phyloP scores from a whole-genome alignment of 2,329 filamentous ascomycete genomes.

The Beauveria sp. region DNA sequence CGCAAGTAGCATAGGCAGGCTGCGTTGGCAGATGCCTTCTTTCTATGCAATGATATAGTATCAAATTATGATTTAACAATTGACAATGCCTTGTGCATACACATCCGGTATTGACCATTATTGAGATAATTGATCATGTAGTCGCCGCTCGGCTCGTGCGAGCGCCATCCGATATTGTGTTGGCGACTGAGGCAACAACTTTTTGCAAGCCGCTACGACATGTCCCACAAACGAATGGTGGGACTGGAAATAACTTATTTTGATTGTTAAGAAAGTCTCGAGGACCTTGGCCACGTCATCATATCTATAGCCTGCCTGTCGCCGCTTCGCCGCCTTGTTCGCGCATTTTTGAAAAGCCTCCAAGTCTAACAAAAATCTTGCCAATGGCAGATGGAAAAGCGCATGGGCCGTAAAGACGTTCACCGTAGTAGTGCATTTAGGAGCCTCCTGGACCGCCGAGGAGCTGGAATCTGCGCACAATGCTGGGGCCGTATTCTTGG shows the following conservation, averaged over 20 bases:
- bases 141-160: background rate
- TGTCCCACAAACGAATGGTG: background rate
- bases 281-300: background rate
- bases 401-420: background rate
- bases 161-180: too few relatives aligned
- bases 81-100: background rate
- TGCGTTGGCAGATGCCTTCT: background rate
- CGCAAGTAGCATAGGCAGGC: background rate
- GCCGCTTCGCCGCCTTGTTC: background rate
- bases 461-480: conserved; percentile 88
- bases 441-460: conserved; percentile 85
- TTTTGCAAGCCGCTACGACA: background rate
- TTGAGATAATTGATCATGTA: background rate
- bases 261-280: background rate
- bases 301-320: background rate
- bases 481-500: conserved; percentile 91
- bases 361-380: background rate
- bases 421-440: conserved; percentile 27
- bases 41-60: background rate
- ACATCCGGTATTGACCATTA: too few relatives aligned
- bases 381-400: background rate
- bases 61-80: background rate
- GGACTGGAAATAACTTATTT: background rate
- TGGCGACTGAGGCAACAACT: background rate
- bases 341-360: background rate